Evolutionary conservation across 148 eudicot species (phyloP), one percentile per base, ranked within the genome.

Genomic region (Cornus controversa): DNA sequence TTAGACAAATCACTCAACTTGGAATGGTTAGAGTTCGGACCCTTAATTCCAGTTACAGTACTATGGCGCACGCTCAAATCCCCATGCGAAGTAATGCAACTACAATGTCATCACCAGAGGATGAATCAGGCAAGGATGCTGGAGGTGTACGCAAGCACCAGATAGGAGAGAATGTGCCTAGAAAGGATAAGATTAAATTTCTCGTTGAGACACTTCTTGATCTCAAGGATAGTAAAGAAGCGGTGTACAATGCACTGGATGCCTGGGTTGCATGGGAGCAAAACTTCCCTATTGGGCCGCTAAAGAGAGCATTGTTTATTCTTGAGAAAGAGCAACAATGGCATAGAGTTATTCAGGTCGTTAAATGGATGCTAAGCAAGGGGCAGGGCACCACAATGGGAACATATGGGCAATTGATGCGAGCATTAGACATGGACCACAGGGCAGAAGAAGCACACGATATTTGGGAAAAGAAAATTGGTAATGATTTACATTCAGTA

Each of bases 321-420:
- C 95, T 96, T 36, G 95, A 96, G 87, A 96, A 82, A 82, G 86
- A 91, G 58, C 90, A 96, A 66, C 92, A 96, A 36, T 96, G 99
- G 99, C 99, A 90, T 79, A 84, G 92, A 79, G 77, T 90, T 75
- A 78, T 96, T 45, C 97, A 96, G 86, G 99, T 96, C 23, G 85
- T 91, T 16, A 96, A 96, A 78, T 96, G 99, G 97, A 92, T 93
- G 89, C 81, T 96, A 79, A 93, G 99, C 89, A 96, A 96, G 80
- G 99, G 99, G 67, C 98, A 93, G 83, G 98, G 97, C 70, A 91
- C 83, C 77, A 96, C 99, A 36, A 76, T 84, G 82, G 90, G 90
- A 42, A 93, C 98, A 63, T 93, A 93, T 66, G 92, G 84, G 77
- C 98, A 96, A 84, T 82, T 96, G 37, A 90, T 96, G 37, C 87